Percentiles rank a stretch among this genome's conserved stretches.
Conservation (phyloP, 2,329 filamentous ascomycete genomes). For the Xylaria hypoxylon region DNA sequence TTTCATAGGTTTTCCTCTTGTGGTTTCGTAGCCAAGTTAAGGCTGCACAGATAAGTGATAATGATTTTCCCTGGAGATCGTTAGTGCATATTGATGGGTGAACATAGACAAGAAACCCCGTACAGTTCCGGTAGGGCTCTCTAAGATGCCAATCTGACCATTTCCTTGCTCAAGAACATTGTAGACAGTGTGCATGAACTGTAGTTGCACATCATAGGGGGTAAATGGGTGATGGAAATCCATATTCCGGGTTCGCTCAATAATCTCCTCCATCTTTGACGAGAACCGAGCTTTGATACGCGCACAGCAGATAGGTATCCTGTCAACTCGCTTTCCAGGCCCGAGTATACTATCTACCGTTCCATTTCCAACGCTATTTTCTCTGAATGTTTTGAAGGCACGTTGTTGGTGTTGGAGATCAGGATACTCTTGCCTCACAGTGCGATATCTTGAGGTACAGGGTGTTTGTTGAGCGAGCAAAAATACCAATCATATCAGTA, state of each 20-base stretch:
- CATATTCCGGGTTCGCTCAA: constrained; percentile 49
- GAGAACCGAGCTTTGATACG: not conserved
- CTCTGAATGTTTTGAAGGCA: not conserved
- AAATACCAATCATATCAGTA: too few relatives aligned
- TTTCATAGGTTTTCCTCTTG: constrained; percentile 72
- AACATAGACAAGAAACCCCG: not conserved
- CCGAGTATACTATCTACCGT: not conserved
- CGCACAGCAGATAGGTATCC: not conserved
- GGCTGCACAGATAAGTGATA: constrained; percentile 89
- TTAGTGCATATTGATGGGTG: constrained; percentile 35
- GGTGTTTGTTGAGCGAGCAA: too few relatives aligned
- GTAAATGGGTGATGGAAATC: constrained; percentile 89
- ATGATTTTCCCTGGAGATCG: constrained; percentile 77
- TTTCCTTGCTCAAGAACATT: constrained; percentile 75
- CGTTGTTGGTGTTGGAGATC: not conserved
- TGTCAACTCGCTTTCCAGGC: not conserved
- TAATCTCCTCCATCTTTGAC: constrained; percentile 44
- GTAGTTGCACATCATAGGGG: constrained; percentile 86
- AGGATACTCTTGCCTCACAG: not conserved
- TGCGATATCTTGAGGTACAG: not conserved
- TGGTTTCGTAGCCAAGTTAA: constrained; percentile 91
- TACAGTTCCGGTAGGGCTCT: constrained; percentile 88
- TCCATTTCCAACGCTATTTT: not conserved
- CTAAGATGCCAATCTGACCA: constrained; percentile 86
- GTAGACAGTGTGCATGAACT: constrained; percentile 90